A percentile compares a stretch with the other conserved stretches of the same genome.
These are phyloP conservation scores for Orbilia oligospora DNA, from an alignment of 2,329 filamentous ascomycete genomes.

Conservation along the genomic window DNA sequence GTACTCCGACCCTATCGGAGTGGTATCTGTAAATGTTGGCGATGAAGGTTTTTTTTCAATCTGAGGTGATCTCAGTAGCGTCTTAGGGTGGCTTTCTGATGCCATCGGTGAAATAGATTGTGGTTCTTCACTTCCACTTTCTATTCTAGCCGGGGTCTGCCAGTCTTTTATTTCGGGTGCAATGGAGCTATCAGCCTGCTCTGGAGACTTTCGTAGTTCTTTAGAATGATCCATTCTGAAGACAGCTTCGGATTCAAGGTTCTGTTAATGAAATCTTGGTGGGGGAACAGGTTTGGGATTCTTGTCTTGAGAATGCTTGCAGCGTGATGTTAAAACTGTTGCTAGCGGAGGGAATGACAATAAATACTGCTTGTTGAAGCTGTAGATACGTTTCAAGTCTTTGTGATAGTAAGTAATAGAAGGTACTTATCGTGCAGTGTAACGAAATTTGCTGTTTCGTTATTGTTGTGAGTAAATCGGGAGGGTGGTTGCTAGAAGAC, in stretches of 20 bases:
- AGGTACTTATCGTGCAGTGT: neutral
- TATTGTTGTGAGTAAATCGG: neutral
- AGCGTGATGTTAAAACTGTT: conserved; percentile 1
- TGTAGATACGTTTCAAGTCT: neutral
- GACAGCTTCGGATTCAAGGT: neutral
- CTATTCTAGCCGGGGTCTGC: neutral
- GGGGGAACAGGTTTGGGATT: neutral
- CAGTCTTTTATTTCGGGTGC: neutral
- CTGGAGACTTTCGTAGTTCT: neutral
- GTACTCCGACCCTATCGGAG: neutral
- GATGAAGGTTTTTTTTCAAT: neutral
- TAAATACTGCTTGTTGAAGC: conserved; percentile 2
- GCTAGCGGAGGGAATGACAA: neutral
- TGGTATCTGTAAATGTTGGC: neutral
- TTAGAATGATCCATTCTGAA: neutral
- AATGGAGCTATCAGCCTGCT: neutral
- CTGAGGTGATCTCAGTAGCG: neutral
- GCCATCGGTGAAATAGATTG: neutral
- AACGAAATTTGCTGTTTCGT: neutral
- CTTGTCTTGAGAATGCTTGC: neutral
- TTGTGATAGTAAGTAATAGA: neutral
- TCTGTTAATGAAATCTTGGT: neutral
- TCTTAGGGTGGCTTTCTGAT: neutral
- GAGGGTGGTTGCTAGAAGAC: neutral
- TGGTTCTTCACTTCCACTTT: neutral